Base-by-base conservation (phyloP, 2,329 filamentous ascomycete species). In the Didymellaceae sp. region DNA sequence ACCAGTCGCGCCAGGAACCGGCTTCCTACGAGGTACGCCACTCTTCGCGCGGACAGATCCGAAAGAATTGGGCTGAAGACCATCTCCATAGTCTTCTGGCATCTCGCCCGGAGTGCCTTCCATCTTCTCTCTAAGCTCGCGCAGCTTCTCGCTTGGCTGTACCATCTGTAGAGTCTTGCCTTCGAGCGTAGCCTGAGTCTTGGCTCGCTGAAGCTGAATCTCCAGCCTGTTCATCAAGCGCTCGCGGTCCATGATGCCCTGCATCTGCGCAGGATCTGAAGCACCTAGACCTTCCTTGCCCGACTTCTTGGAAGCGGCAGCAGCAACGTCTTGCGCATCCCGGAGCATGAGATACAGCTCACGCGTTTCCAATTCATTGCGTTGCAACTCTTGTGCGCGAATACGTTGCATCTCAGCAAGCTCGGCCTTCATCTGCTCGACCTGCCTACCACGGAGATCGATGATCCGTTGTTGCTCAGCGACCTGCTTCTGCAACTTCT, bases 311-410 rank as follows among this genome's bases (percentile, higher is more conserved):
- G 91, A 89, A 64, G 90, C 90, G 3, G 93, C 91, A 18, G 91
- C 92, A 35, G 93, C 93, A 59, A 97, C 91, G 67, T 99, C 93
- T 74, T 97, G 93, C 28, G 94, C 93, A 74, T 99, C 94, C 54
- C 93, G 86, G 58, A 99, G 87, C 94, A 99, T 99, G 48, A 99
- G 87, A 74, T 97, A 99, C 17, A 99, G 78, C 75, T 99, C 94
- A 77, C 94, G 84, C 2, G 93, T 97, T 76, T 99, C 94, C 22
- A 99, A 79, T 75, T 99, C 94, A 67, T 96, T 96, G 43, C 94
- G 85, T 75, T 97, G 94, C 26, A 95, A 82, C 71, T 97, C 93
- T 73, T 95, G 92, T 14, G 90, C 89, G 54, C 93, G 85, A 56
- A 97, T 78, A 11, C 90, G 86, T 72, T 96, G 91, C 47, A 96